These are phyloP conservation scores for Scheffersomyces amazonensis DNA, from an alignment of 805 yeast genomes.

Conservation along the genomic window DNA sequence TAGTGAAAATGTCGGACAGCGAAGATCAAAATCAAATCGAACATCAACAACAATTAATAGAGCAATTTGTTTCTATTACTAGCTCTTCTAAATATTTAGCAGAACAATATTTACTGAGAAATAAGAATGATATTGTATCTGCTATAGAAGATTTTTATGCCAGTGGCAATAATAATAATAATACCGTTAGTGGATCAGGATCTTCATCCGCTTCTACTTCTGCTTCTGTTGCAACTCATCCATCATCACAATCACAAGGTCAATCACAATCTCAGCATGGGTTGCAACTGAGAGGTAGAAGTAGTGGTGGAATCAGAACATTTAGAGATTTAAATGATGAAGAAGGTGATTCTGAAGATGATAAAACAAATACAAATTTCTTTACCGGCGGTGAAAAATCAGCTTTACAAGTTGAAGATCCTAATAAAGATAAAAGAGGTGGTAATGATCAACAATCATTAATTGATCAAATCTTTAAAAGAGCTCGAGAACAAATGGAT, in stretches of 20 bases:
- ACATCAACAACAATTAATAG: slow-evolving; percentile 22
- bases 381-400: slow-evolving; percentile 76
- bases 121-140: slow-evolving; percentile 32
- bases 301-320: slow-evolving; percentile 31
- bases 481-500: slow-evolving; percentile 50
- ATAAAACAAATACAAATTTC: slow-evolving; percentile 50
- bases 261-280: not conserved
- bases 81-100: slow-evolving; percentile 32
- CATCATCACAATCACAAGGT: slow-evolving; percentile 2
- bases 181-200: slow-evolving; percentile 5
- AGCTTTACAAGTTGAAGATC: slow-evolving; percentile 77
- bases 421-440: slow-evolving; percentile 42
- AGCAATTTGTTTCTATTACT: slow-evolving; percentile 36
- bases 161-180: no score
- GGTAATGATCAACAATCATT: slow-evolving; percentile 41
- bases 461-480: slow-evolving; percentile 65
- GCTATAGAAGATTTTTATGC: slow-evolving; percentile 43
- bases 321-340: slow-evolving; percentile 37
- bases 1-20: no score
- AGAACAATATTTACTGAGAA: slow-evolving; percentile 36
- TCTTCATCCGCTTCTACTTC: slow-evolving; percentile 3
- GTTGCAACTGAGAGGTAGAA: not conserved
- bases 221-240: not conserved
- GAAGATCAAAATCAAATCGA: no score
- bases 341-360: slow-evolving; percentile 42